These are phyloP conservation scores for Pichia heedii DNA, from an alignment of 805 yeast genomes.

Conservation along the genomic window DNA sequence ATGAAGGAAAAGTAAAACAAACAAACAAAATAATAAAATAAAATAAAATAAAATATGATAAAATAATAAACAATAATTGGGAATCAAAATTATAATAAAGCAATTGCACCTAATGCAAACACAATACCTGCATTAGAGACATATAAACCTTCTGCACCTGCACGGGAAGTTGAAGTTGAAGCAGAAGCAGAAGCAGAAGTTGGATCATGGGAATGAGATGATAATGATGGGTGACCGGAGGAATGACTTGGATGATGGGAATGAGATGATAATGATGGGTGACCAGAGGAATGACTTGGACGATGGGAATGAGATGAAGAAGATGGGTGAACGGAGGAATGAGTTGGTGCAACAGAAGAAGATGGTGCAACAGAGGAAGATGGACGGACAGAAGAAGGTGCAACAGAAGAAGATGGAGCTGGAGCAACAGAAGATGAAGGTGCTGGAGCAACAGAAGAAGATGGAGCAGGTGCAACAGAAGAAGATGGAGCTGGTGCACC, in stretches of 20 bases:
- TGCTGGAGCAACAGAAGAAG: slow-evolving; percentile 8
- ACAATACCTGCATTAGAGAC: slow-evolving; percentile 14
- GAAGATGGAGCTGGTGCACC: slow-evolving; percentile 9
- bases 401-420: slow-evolving; percentile 3
- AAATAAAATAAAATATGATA: not conserved
- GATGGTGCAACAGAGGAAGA: slow-evolving; percentile 5
- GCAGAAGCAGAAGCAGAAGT: slow-evolving; percentile 9
- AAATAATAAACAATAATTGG: too few species aligned
- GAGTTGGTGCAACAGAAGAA: not conserved
- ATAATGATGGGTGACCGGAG: too few species aligned
- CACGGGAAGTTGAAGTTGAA: slow-evolving; percentile 6
- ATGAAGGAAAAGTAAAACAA: too few species aligned
- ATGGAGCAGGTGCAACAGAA: slow-evolving; percentile 7
- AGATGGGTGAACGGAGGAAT: slow-evolving; percentile 3
- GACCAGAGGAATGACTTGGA: too few species aligned
- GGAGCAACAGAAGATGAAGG: not conserved
- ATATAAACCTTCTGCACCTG: slow-evolving; percentile 12
- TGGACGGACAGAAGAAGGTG: slow-evolving; percentile 2
- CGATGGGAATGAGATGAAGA: slow-evolving; percentile 8
- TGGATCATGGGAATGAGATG: not conserved
- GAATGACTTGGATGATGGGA: too few species aligned
- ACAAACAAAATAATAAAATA: too few species aligned
- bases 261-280: not conserved
- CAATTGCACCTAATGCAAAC: slow-evolving; percentile 17
- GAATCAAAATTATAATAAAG: slow-evolving; percentile 16